These are phyloP conservation scores for Dactylellina parvicollis DNA, from an alignment of 2,329 filamentous ascomycete species.

Conservation along the genomic window DNA sequence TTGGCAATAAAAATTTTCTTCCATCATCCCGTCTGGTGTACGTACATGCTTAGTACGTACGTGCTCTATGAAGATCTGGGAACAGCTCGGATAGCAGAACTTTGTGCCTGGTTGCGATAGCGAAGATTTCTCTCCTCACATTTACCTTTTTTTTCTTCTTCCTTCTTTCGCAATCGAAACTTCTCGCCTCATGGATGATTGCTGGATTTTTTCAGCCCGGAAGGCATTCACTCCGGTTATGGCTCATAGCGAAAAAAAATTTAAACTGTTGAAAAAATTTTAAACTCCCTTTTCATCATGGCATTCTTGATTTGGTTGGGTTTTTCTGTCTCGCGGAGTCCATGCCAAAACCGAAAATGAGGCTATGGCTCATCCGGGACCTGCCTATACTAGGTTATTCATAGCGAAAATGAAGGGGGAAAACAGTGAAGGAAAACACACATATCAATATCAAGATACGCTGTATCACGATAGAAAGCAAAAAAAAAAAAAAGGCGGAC, in stretches of 20 bases:
- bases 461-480: conserved; percentile 37
- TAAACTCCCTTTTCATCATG: neutral
- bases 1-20: neutral
- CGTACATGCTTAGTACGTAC: no score
- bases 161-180: neutral
- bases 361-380: conserved; percentile 39
- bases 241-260: neutral
- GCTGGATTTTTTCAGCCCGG: conserved; percentile 11
- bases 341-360: conserved; percentile 36
- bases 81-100: conserved; percentile 20
- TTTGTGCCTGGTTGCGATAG: conserved; percentile 26
- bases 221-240: neutral
- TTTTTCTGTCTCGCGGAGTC: conserved; percentile 50
- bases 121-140: neutral
- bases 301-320: conserved; percentile 14
- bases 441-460: conserved; percentile 11
- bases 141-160: neutral
- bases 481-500: no score
- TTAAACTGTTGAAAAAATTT: neutral
- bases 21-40: no score
- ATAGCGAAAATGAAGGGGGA: neutral
- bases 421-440: neutral
- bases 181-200: conserved; percentile 3
- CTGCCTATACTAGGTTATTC: conserved; percentile 47
- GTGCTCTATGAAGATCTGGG: neutral